Evolutionary conservation across 75 land plant genomes (phyloP).

Genomic region (Chamaecyparis obtusa): DNA sequence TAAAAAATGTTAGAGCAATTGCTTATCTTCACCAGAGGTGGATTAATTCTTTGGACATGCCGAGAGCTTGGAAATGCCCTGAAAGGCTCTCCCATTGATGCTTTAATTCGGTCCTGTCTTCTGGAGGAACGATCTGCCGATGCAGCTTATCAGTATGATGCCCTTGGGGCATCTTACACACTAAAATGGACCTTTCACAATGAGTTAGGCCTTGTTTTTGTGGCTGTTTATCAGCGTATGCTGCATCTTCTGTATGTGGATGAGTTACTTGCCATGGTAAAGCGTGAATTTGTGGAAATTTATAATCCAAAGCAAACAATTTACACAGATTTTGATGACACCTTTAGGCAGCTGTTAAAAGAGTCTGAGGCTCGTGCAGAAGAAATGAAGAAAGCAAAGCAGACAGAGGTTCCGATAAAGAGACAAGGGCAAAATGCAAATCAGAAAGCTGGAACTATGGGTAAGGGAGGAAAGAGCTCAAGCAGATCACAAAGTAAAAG

Average conservation of each 20-base stretch:
- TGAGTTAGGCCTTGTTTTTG: conserved; percentile 94
- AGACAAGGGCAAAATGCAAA: conserved; percentile 27
- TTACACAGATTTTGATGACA: conserved; percentile 87
- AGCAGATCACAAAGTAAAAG: conserved; percentile 21
- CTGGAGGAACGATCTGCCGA: conserved; percentile 93
- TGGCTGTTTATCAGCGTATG: conserved; percentile 89
- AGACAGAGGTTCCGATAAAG: conserved; percentile 26
- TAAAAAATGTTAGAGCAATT: conserved; percentile 87
- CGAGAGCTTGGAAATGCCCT: conserved; percentile 87
- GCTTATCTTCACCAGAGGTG: conserved; percentile 94
- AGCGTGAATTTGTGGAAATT: conserved; percentile 67
- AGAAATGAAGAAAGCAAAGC: conserved; percentile 62
- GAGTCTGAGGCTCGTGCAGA: conserved; percentile 90
- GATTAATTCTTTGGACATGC: conserved; percentile 95
- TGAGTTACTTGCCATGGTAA: conserved; percentile 80
- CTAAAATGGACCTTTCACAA: conserved; percentile 98
- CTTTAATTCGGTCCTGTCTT: conserved; percentile 92
- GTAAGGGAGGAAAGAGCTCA: conserved; percentile 29
- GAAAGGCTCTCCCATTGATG: conserved; percentile 92
- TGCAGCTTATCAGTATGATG: conserved; percentile 75
- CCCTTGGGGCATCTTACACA: conserved; percentile 78
- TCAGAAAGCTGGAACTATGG: conserved; percentile 30
- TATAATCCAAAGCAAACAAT: conserved; percentile 67
- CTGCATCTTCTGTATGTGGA: conserved; percentile 93
- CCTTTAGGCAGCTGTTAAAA: conserved; percentile 80